These are phyloP conservation scores for Melocanna baccifera DNA, from an alignment of 176 grass and related monocot species.

Conservation along the genomic window DNA sequence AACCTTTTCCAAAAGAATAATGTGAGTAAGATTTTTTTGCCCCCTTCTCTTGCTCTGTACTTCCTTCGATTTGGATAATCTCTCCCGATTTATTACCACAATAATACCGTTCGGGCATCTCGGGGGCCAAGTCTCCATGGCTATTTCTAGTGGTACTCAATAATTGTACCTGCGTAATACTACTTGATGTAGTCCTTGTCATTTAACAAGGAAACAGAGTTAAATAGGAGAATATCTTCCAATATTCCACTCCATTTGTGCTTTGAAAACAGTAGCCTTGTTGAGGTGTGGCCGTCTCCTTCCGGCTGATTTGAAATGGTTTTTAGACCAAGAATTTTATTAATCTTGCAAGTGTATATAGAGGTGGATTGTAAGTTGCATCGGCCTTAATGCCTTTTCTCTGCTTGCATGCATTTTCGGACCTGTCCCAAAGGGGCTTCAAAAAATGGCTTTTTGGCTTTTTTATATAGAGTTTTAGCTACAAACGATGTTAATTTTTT, in stretches of 20 bases:
- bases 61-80: not conserved
- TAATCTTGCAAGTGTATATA: not conserved
- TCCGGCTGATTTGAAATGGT: not conserved
- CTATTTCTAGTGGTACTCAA: conserved; percentile 23
- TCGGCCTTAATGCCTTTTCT: not conserved
- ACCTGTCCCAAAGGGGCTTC: too few species aligned
- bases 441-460: too few species aligned
- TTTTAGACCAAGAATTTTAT: not conserved
- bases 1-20: not conserved
- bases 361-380: not conserved
- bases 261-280: not conserved
- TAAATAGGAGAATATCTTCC: not conserved
- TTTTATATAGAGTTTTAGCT: too few species aligned
- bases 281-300: not conserved
- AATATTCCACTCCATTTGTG: not conserved
- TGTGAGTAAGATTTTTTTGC: not conserved
- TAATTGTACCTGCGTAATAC: not conserved
- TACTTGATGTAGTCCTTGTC: not conserved
- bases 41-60: not conserved
- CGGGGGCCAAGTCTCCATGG: conserved; percentile 15
- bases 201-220: not conserved
- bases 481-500: too few species aligned
- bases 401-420: not conserved
- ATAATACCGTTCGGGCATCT: conserved; percentile 3
- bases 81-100: conserved; percentile 6